phyloP scores from a whole-genome alignment of 2,329 filamentous ascomycete genomes.

The Venturia pyrina region DNA sequence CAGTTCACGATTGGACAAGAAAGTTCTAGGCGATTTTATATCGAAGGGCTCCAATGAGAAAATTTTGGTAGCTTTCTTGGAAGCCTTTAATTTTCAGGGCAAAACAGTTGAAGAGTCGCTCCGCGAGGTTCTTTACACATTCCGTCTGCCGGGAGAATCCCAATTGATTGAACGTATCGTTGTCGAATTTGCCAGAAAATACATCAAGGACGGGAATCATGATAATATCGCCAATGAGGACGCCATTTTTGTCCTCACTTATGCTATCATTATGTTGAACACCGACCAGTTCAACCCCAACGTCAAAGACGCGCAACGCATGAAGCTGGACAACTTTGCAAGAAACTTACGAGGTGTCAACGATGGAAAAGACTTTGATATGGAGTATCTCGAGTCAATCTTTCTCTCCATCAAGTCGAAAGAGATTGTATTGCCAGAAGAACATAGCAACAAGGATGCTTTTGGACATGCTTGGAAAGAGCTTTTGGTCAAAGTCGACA shows the following conservation, averaged over 20 bases:
- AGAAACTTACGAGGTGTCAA: slow-evolving; percentile 89
- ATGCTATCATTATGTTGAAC: slow-evolving; percentile 96
- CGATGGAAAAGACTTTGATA: slow-evolving; percentile 69
- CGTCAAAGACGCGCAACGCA: slow-evolving; percentile 65
- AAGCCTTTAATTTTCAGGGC: slow-evolving; percentile 75
- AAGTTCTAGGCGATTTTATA: slow-evolving; percentile 80
- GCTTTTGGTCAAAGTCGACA: slow-evolving; percentile 72
- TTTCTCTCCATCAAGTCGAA: slow-evolving; percentile 85
- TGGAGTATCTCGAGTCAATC: slow-evolving; percentile 74
- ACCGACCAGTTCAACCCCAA: slow-evolving; percentile 96
- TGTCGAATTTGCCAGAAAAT: slow-evolving; percentile 76
- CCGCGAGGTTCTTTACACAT: slow-evolving; percentile 76
- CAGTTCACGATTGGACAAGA: slow-evolving; percentile 82
- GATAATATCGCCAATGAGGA: slow-evolving; percentile 76
- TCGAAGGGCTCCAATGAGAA: slow-evolving; percentile 82
- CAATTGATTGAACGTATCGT: slow-evolving; percentile 89
- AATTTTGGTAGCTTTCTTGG: slow-evolving; percentile 76
- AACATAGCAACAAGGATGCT: slow-evolving; percentile 92
- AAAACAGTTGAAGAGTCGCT: slow-evolving; percentile 87
- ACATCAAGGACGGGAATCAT: slow-evolving; percentile 59
- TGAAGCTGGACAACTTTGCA: slow-evolving; percentile 74
- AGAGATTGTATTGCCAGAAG: slow-evolving; percentile 93
- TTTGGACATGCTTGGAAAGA: slow-evolving; percentile 99
- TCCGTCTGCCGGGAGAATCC: slow-evolving; percentile 88
- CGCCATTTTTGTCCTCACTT: slow-evolving; percentile 80